Base-by-base conservation (phyloP, 192 early-diverging fungal genomes). In the Podila minutissima region DNA sequence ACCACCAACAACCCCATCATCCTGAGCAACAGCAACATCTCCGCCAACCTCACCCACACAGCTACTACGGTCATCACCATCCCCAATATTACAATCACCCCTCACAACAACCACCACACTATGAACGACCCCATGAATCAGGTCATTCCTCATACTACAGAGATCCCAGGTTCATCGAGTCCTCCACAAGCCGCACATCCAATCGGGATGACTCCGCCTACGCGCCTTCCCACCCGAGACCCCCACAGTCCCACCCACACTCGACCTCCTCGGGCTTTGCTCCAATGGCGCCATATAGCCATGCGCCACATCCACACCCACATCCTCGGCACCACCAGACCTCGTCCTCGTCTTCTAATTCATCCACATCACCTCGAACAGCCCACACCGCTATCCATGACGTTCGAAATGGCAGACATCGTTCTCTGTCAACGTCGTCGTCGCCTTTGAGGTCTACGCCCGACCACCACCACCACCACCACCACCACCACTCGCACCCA, bases 51-150 rank as follows among this genome's bases (percentile, higher is more conserved):
- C 59, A 29, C 9, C 48, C 67, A 22, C 60, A 79, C 46, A 37
- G 59, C 28, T 35, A 68, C 22, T 62, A 35, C 49, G 20, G 62
- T 4, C 69, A 62, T 24, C 72, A 66, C 33, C 61, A 82, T 55
- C 53, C 69, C 11, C 63, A 62, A 13, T 41, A 66, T 41, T 48
- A 26, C 17, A 60, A 37, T 6, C 19, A 59, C 37, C 62, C 51
- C 49, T 50, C 69, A 31, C n/a, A 24, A 26, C 33, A 51, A 28
- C 53, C 67, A 67, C 48, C 69, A 55, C 57, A 72, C 29, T 24
- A 67, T 55, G 19, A 67, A 4, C 41, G 58, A 50, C 65, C 51
- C 66, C 28, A 58, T 12, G 29, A 55, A 53, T 29, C 62, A 11
- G n/a, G 26, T 11, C 69, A 41, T 28, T 41, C 61, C 0, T 20